A percentile compares a stretch with the other conserved stretches of the same genome.
These are phyloP conservation scores for Casuarina glauca DNA, from an alignment of 306 rosid genomes.

Conservation along the genomic window DNA sequence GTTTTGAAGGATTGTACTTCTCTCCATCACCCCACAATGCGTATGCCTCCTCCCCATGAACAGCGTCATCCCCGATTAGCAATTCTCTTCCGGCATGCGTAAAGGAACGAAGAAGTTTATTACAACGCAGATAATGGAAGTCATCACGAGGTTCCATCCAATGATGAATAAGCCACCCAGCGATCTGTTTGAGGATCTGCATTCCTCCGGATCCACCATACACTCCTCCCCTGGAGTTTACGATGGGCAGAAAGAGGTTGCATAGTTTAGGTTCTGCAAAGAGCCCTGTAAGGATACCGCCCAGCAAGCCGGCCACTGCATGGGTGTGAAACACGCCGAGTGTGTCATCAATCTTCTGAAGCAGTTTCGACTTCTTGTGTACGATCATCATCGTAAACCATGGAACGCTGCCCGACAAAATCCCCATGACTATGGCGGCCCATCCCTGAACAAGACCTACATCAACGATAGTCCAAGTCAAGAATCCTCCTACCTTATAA, in stretches of 20 bases:
- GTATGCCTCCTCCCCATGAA: conserved; percentile 70
- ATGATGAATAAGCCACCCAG: conserved; percentile 45
- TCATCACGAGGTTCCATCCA: conserved; percentile 51
- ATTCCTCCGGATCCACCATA: conserved; percentile 55
- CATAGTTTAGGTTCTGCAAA: conserved; percentile 51
- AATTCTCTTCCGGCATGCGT: conserved; percentile 58
- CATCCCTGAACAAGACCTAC: conserved; percentile 66
- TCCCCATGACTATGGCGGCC: conserved; percentile 67
- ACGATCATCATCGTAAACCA: conserved; percentile 65
- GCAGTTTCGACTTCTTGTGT: conserved; percentile 40
- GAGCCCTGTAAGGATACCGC: conserved; percentile 58
- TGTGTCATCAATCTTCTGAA: conserved; percentile 55
- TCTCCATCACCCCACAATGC: conserved; percentile 69
- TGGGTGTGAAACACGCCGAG: conserved; percentile 65
- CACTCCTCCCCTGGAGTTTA: conserved; percentile 38
- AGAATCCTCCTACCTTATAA: too few relatives aligned
- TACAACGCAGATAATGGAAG: conserved; percentile 45
- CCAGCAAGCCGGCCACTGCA: conserved; percentile 56
- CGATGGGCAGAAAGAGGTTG: conserved; percentile 37
- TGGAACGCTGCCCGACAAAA: conserved; percentile 59
- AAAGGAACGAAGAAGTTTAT: conserved; percentile 34
- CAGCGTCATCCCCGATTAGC: conserved; percentile 55
- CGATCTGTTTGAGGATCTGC: conserved; percentile 53
- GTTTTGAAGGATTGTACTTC: conserved; percentile 21
- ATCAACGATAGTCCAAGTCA: not conserved